Evolutionary conservation across 1,139 yeast genomes (phyloP), one percentile per base, ranked within the genome.

Genomic region (Suhomyces choctaworum): DNA sequence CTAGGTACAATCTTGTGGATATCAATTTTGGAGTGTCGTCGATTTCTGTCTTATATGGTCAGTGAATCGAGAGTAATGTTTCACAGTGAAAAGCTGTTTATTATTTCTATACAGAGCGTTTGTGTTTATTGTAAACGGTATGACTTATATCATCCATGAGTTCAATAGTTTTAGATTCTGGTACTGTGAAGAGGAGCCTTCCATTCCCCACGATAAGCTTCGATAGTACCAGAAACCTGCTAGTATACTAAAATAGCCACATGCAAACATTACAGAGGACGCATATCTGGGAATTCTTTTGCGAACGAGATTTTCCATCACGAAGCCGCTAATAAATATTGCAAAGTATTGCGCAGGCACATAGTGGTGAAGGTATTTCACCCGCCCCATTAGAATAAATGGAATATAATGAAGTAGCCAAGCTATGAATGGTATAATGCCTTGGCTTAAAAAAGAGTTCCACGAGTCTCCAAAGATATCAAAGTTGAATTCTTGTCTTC

Each of bases 291-390:
- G 40, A 17, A 40, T 10, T 16, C 37, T 43, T 25, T 50, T 50
- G 20, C 45, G 45, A 3, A 60, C 46, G 10, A 58, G 36, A 8
- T 46, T 45, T 40, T 70, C 74, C 43, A 67, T 44, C 10, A 67
- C 42, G 37, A 55, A 70, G 0, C 70, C 75, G 23, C 53, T 42
- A 3, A 57, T 48, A 31, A 62, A 56, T 5, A 60, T 63, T 22
- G 63, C 66, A 44, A 63, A 63, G 40, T 60, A 63, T 22, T 56
- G 47, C 2, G 69, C 69, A 2, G 67, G 69, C 14, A 56, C 65
- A 32, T 63, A 63, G 37, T 63, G 69, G 43, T 63, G 69, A 22
- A 63, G 46, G 34, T 63, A 63, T 5, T 60, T 63, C 10, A 63
- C 67, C 22, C 69, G 45, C 5, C 64, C 64, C 69, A 63, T 63